phyloP scores from a whole-genome alignment of 2,329 filamentous ascomycete genomes.

The Cladobotryum protrusum region DNA sequence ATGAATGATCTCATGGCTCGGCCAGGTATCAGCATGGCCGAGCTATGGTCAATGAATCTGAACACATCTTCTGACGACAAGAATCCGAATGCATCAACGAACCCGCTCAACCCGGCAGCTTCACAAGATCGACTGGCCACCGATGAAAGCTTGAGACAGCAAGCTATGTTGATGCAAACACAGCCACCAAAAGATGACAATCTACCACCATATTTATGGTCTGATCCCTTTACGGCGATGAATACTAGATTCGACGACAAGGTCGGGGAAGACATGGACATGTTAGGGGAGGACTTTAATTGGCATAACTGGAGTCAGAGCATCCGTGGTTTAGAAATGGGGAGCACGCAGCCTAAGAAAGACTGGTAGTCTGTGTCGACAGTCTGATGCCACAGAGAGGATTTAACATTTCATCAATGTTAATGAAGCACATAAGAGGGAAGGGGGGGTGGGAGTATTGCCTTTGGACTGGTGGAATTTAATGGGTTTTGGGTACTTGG shows the following conservation, averaged over 20 bases:
- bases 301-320: constrained; percentile 45
- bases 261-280: constrained; percentile 30
- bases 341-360: constrained; percentile 17
- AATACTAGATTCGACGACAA: constrained; percentile 24
- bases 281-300: constrained; percentile 39
- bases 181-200: constrained; percentile 28
- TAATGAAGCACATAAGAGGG: too few species aligned
- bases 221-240: constrained; percentile 25
- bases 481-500: too few species aligned
- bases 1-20: constrained; percentile 33
- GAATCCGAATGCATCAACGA: not conserved
- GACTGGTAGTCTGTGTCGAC: constrained; percentile 14
- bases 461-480: too few species aligned
- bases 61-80: not conserved
- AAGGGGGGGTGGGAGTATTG: too few species aligned
- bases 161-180: constrained; percentile 16
- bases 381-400: too few species aligned
- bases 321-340: constrained; percentile 34
- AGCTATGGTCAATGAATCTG: constrained; percentile 26
- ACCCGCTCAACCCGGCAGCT: not conserved
- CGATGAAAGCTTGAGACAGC: constrained; percentile 11
- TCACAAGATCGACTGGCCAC: not conserved
- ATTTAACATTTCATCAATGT: too few species aligned
- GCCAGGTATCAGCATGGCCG: constrained; percentile 29
- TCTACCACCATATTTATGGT: constrained; percentile 38